Conservation (phyloP, 2,329 filamentous ascomycete species). For the Microsporum ferrugineum region DNA sequence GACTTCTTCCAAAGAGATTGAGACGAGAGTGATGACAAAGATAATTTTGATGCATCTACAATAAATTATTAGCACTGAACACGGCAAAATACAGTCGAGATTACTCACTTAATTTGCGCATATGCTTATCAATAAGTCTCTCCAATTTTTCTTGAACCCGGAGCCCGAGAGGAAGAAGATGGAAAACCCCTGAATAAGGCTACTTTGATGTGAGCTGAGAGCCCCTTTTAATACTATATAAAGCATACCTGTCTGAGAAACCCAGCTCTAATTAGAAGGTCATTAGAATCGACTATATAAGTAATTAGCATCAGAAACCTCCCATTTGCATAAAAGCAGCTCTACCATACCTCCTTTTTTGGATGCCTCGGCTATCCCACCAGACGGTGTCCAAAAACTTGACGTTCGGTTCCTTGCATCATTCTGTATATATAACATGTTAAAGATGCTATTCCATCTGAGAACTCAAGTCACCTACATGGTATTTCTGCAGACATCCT, state of each 20-base stretch:
- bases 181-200: slow-evolving; percentile 83
- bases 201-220: slow-evolving; percentile 24
- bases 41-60: slow-evolving; percentile 66
- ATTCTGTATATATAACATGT: slow-evolving; percentile 26
- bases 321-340: background rate
- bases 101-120: slow-evolving; percentile 57
- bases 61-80: slow-evolving; percentile 9
- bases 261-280: slow-evolving; percentile 57
- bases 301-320: background rate
- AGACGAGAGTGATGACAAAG: slow-evolving; percentile 74
- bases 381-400: slow-evolving; percentile 67
- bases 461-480: background rate
- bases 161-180: slow-evolving; percentile 75
- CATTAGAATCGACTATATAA: slow-evolving; percentile 45
- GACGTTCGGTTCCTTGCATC: slow-evolving; percentile 55
- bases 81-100: background rate
- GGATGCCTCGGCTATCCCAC: slow-evolving; percentile 49
- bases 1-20: slow-evolving; percentile 73
- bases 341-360: slow-evolving; percentile 30
- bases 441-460: background rate
- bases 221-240: slow-evolving; percentile 6
- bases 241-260: slow-evolving; percentile 56
- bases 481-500: background rate
- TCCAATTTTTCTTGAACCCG: slow-evolving; percentile 85
- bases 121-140: slow-evolving; percentile 73